Conservation (phyloP, 1,284 basidiomycete genomes). For the Afroboletus lepidellus region DNA sequence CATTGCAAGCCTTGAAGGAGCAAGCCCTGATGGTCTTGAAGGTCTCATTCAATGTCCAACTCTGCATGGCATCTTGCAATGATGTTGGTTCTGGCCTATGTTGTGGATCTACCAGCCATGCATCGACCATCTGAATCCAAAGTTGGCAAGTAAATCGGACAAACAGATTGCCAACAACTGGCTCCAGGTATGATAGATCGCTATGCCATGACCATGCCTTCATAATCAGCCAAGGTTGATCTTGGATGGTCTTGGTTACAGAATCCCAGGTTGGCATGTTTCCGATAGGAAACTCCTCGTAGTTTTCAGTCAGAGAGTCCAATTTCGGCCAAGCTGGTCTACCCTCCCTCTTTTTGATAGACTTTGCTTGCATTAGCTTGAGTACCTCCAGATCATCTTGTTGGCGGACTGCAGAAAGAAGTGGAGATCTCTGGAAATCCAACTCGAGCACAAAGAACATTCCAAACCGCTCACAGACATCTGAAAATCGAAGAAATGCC, state of each 20-base stretch:
- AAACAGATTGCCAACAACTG: background rate
- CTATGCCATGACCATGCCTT: background rate
- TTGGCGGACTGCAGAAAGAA: background rate
- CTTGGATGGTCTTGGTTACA: background rate
- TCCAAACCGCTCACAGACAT: background rate
- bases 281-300: background rate
- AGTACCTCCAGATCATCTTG: background rate
- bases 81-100: background rate
- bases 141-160: background rate
- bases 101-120: background rate
- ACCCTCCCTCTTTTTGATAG: background rate
- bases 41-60: background rate
- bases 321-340: no score
- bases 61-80: background rate
- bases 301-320: no score
- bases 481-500: background rate
- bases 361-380: background rate
- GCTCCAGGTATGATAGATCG: background rate
- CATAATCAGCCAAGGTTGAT: conserved; percentile 1
- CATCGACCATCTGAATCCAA: background rate
- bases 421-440: background rate
- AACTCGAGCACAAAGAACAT: background rate
- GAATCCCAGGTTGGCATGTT: background rate
- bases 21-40: background rate
- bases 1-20: background rate